Evolutionary conservation across 2,329 filamentous ascomycete species (phyloP), one percentile per base, ranked within the genome.

Genomic region (Coniochaeta sp.): DNA sequence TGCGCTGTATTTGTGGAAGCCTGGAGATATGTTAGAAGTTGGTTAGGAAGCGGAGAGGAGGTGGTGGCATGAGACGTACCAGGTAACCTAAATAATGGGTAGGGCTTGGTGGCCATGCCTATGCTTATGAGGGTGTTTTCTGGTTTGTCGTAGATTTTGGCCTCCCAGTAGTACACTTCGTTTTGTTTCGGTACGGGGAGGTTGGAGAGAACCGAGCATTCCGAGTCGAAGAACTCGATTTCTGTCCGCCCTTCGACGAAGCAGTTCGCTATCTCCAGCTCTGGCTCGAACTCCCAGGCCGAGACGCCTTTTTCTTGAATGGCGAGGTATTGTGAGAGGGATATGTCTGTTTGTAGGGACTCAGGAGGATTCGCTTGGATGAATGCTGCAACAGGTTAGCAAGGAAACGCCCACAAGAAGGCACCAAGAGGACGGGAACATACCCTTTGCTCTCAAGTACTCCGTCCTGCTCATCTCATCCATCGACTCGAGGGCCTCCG

Each of bases 281-380:
- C 94, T n/a, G 94, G 94, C 68, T 97, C 94, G 63, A 99, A 99
- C 68, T 99, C 94, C 94, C 94, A 99, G 6, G 94, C 94, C 5
- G 94, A 96, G n/a, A 99, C 92, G 49, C 94, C 94, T 70, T 99
- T 99, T 74, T 99, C 94, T 73, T 99, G 94, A 59, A 99, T 99
- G 38, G 94, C 94, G 53, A 99, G 80, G 67, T 96, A 97, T 67
- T 99, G 94, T 31, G 94, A 97, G 57, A 99, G 74, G 20, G 94
- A 97, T 58, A 99, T 99, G 66, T 99, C 94, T 59, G 94, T 97
- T 63, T 94, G 91, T 53, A 92, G 75, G 7, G 94, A 97, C 69
- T 99, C 94, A 58, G 94, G 91, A 3, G 92, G 94, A 65, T 97
- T 96, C 52, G 86, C 89, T 67, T 94, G 86, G 56, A 96, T 84